Conservation (phyloP, 148 eudicot species). For the Chenopodium suecicum region DNA sequence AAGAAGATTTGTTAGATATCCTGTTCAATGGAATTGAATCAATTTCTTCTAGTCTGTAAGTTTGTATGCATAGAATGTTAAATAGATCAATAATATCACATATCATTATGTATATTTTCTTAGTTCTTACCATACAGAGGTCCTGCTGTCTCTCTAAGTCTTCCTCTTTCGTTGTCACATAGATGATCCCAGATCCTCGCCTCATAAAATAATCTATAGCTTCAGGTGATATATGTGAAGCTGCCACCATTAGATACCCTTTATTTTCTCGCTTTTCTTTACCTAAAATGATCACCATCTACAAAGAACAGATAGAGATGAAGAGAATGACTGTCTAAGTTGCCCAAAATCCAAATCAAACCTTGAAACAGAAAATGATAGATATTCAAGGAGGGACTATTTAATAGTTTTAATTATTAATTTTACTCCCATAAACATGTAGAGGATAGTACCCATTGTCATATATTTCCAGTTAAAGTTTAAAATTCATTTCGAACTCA, state of each 20-base stretch:
- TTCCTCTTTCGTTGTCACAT: constrained; percentile 57
- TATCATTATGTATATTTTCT: background rate
- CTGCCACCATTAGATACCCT: constrained; percentile 65
- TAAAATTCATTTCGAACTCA: background rate
- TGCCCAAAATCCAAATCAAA: background rate
- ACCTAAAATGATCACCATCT: constrained; percentile 64
- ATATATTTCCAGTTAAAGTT: background rate
- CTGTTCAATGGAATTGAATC: background rate
- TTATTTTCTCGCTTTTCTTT: constrained; percentile 66
- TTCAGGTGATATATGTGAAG: constrained; percentile 54
- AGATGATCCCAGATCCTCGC: constrained; percentile 67
- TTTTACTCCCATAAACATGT: background rate
- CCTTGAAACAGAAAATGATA: background rate
- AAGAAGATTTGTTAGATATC: background rate
- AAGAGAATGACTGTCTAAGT: background rate
- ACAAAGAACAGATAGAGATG: constrained; percentile 8
- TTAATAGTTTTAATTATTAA: background rate
- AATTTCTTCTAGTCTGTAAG: background rate
- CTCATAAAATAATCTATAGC: constrained; percentile 62
- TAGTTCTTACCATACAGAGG: constrained; percentile 46
- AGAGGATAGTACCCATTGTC: background rate
- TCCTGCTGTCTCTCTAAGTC: constrained; percentile 52
- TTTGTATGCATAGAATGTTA: background rate
- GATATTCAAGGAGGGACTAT: background rate
- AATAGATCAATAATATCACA: background rate